These are phyloP conservation scores for Cordyceps cateniannulata DNA, from an alignment of 2,329 filamentous ascomycete genomes.

Conservation along the genomic window DNA sequence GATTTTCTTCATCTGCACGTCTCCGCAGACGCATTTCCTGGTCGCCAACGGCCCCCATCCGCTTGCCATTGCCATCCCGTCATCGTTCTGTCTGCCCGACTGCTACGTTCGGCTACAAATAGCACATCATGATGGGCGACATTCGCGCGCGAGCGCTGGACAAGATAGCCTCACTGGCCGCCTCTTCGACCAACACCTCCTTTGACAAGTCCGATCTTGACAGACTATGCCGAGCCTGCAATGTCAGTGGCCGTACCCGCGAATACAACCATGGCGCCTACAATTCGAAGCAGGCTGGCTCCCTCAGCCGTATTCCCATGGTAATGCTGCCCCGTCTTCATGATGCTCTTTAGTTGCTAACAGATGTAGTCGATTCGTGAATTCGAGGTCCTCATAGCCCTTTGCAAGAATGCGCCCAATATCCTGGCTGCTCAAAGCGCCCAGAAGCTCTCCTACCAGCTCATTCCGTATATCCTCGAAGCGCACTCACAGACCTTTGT, in stretches of 20 bases:
- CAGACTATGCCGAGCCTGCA: constrained; percentile 52
- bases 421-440: constrained; percentile 67
- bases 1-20: constrained; percentile 3
- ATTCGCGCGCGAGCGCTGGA: constrained; percentile 57
- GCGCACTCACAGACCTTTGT: constrained; percentile 73
- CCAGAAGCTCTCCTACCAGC: constrained; percentile 68
- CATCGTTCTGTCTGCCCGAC: not conserved
- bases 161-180: constrained; percentile 59
- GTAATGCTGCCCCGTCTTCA: constrained; percentile 31
- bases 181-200: constrained; percentile 43
- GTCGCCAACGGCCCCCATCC: not conserved
- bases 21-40: not conserved
- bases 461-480: constrained; percentile 80
- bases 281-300: constrained; percentile 29
- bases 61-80: not conserved
- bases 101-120: not conserved
- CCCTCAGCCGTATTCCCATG: constrained; percentile 53
- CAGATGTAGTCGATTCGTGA: constrained; percentile 70
- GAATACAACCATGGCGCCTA: constrained; percentile 42
- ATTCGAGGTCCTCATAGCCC: constrained; percentile 81
- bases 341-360: not conserved
- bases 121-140: constrained; percentile 41
- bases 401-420: constrained; percentile 82
- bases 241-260: constrained; percentile 37
- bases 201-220: constrained; percentile 60